Evolutionary conservation across 75 land plant genomes (phyloP).

Genomic region (Pinus taeda): DNA sequence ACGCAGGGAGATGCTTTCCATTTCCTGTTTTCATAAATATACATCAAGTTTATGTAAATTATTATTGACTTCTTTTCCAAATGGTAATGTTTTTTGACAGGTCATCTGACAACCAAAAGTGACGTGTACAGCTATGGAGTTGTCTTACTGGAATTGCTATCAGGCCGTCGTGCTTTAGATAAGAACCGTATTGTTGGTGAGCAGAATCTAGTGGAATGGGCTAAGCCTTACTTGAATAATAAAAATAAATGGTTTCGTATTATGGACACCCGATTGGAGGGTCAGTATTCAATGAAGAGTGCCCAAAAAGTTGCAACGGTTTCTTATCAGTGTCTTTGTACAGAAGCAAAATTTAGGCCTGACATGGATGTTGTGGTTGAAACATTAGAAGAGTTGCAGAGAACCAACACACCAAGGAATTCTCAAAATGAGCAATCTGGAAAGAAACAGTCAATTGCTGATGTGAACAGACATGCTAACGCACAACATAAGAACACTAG

Average conservation of each 20-base stretch:
- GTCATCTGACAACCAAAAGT: slow-evolving; percentile 53
- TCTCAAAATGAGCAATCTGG: slow-evolving; percentile 13
- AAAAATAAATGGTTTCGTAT: slow-evolving; percentile 52
- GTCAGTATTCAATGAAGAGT: slow-evolving; percentile 60
- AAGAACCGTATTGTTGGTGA: slow-evolving; percentile 43
- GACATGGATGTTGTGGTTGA: slow-evolving; percentile 51
- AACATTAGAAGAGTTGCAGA: slow-evolving; percentile 46
- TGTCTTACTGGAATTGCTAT: slow-evolving; percentile 60
- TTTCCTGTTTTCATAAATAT: not conserved
- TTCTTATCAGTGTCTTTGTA: slow-evolving; percentile 44
- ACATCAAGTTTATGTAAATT: not conserved
- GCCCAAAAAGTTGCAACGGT: slow-evolving; percentile 35
- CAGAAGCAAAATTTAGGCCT: slow-evolving; percentile 51
- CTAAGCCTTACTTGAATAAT: slow-evolving; percentile 58
- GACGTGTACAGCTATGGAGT: slow-evolving; percentile 81
- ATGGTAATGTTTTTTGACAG: slow-evolving; percentile 16
- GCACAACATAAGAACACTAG: slow-evolving; percentile 2
- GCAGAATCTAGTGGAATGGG: slow-evolving; percentile 70
- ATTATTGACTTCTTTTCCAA: not conserved
- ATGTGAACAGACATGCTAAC: not conserved
- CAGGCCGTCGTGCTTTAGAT: slow-evolving; percentile 67
- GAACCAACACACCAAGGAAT: slow-evolving; percentile 21
- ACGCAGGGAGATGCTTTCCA: not conserved
- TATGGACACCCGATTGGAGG: slow-evolving; percentile 66
- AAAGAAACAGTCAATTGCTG: not conserved